Evolutionary conservation across 2,329 filamentous ascomycete genomes (phyloP), one percentile per base, ranked within the genome.

Genomic region (Colletotrichum destructivum): DNA sequence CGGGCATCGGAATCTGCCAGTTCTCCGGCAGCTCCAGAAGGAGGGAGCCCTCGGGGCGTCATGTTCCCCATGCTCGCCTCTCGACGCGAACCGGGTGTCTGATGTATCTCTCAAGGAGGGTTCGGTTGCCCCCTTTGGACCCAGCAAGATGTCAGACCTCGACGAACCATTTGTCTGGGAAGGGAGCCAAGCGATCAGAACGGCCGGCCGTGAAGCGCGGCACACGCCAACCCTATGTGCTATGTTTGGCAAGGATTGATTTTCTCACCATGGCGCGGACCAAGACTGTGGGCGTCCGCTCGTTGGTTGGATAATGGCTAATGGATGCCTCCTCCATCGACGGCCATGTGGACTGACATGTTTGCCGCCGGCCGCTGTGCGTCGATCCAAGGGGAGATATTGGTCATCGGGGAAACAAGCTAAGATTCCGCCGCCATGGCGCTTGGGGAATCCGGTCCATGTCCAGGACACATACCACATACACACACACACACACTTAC

Each of bases 1-100:
- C 69, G 65, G 69, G 69, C 69, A 15, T 71, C 69, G 69, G 69
- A 51, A 44, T 69, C 49, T 69, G 52, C 65, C n/a, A 69, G 59
- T 40, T 59, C 31, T 64, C 69, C 69, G 69, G 63, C 52, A 59
- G 59, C 59, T 69, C 52, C 38, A 59, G 47, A 4, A 16, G 62
- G 44, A 1, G 23, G 38, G 35, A 38, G 59, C 31, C 59, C 65
- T 69, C 65, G 65, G 69, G 69, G 59, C 66, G 47, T 18, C 60
- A 54, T 42, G 46, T 51, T 49, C 31, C 13, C 31, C 46, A n/a
- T 60, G 26, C 38, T 60, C 63, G 57, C 55, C 54, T 47, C 44
- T 63, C 35, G 51, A 68, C 46, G 44, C 64, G 64, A 62, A 68
- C 46, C 57, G 47, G 51, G 56, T 71, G 57, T 52, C 64, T 68